Base-by-base conservation (phyloP, 2,329 filamentous ascomycete species). In the Talaromyces sp. region DNA sequence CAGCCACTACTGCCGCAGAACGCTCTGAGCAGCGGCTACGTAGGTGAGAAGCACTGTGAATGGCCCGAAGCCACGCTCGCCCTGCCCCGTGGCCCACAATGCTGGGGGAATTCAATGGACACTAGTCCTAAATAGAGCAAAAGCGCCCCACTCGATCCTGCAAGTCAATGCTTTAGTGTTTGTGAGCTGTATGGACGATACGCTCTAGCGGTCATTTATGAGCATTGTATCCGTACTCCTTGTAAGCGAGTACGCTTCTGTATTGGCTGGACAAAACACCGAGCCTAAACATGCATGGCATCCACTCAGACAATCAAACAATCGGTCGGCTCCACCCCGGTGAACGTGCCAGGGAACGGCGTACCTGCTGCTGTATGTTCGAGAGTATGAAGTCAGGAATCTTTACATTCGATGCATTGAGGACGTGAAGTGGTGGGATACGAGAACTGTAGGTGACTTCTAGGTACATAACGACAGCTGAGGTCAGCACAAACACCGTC, bases 361-460 rank as follows among this genome's bases (percentile, higher is more conserved):
- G 64, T 64, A 63, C 64, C 64, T 66, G 64, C 64, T 66, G 49
- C 37, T 47, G 22, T 47, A 50, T 49, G 22, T 49, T 17, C 22
- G 45, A 10, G 25, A 33, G 49, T 33, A 22, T 35, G 25, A 54
- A 35, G 17, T 54, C 27, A 54, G 27, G 19, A 19, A 25, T 35
- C 19, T 17, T 13, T 7, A 49, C 45, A 49, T 22, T 45, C n/a
- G 22, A 27, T 47, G 43, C 43, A 22, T 47, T 22, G 19, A 31
- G 7, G 5, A 31, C 27, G 5, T 31, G 27, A 31, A 11, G 22
- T 25, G 49, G 31, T 22, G 4, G 10, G 13, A 35, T 35, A 0
- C 31, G n/a, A 56, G 9, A 8, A 39, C 13, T 50, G 13, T 50
- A 9, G 49, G 13, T n/a, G 25, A 17, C 13, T 50, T 31, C 25